Conservation (phyloP, 306 rosid species). For the Fagus sylvatica region DNA sequence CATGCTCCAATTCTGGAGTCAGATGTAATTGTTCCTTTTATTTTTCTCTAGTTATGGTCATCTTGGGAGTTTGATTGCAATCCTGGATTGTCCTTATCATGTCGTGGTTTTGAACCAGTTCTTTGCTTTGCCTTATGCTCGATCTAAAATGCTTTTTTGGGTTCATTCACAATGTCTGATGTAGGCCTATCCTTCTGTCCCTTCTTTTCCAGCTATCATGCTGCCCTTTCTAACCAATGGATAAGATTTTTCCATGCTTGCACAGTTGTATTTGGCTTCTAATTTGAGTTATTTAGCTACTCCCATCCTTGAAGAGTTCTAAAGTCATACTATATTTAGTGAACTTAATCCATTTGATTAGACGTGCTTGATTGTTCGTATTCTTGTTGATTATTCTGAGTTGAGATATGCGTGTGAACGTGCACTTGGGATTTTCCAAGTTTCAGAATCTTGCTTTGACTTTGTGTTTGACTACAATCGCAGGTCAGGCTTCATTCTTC, state of each 20-base stretch:
- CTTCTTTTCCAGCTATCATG: not conserved
- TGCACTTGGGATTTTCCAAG: constrained; percentile 25
- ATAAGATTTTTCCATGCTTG: constrained; percentile 12
- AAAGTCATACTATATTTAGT: not conserved
- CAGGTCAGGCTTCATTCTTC: constrained; percentile 48
- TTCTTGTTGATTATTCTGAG: not conserved
- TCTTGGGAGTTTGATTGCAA: too few species aligned
- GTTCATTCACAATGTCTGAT: not conserved
- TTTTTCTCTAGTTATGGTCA: not conserved
- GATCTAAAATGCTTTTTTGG: too few species aligned
- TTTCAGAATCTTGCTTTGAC: constrained; percentile 35
- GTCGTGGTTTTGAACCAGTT: too few species aligned
- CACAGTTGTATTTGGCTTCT: not conserved
- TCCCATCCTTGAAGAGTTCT: not conserved
- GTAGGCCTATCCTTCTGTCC: not conserved
- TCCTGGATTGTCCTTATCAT: too few species aligned
- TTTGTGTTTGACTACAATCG: constrained; percentile 42
- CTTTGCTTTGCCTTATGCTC: too few species aligned
- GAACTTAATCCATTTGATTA: not conserved
- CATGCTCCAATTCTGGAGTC: not conserved
- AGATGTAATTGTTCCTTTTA: not conserved
- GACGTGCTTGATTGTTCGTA: not conserved
- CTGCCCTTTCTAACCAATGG: not conserved
- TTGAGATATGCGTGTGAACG: constrained; percentile 16
- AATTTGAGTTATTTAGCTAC: not conserved